A percentile compares a stretch with the other conserved stretches of the same genome.
These are phyloP conservation scores for Hypseocharis bilobata DNA, from an alignment of 441 rosid genomes.

Conservation along the genomic window DNA sequence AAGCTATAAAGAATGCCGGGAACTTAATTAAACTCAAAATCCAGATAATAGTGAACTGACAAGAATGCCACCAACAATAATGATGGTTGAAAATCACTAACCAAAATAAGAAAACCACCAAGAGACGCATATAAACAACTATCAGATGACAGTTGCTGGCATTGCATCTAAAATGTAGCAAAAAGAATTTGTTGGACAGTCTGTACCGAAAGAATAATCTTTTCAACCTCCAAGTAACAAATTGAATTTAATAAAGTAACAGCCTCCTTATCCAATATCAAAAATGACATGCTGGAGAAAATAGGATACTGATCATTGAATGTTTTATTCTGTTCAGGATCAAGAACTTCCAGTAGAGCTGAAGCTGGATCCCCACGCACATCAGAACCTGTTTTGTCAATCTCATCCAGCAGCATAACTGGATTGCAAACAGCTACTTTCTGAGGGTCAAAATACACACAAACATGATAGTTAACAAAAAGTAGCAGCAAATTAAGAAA, in stretches of 20 bases:
- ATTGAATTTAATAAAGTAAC: not conserved
- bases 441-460: slow-evolving; percentile 37
- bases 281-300: slow-evolving; percentile 15
- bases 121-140: not conserved
- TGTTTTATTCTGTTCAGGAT: slow-evolving; percentile 86
- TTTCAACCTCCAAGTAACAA: not conserved
- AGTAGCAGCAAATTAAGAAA: slow-evolving; percentile 5
- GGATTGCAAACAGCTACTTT: slow-evolving; percentile 93
- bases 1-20: not conserved
- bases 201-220: not conserved
- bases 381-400: slow-evolving; percentile 98
- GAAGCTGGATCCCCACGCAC: slow-evolving; percentile 98
- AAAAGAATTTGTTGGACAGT: not conserved
- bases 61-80: not conserved
- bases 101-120: not conserved
- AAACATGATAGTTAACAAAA: not conserved
- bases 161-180: no score
- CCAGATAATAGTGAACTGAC: not conserved
- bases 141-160: not conserved
- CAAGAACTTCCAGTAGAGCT: slow-evolving; percentile 96
- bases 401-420: slow-evolving; percentile 92
- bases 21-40: not conserved
- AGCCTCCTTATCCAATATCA: slow-evolving; percentile 4
- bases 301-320: slow-evolving; percentile 97
- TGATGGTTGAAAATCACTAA: not conserved